phyloP scores from a whole-genome alignment of 2,329 filamentous ascomycete genomes.

The Hypomyces perniciosus region DNA sequence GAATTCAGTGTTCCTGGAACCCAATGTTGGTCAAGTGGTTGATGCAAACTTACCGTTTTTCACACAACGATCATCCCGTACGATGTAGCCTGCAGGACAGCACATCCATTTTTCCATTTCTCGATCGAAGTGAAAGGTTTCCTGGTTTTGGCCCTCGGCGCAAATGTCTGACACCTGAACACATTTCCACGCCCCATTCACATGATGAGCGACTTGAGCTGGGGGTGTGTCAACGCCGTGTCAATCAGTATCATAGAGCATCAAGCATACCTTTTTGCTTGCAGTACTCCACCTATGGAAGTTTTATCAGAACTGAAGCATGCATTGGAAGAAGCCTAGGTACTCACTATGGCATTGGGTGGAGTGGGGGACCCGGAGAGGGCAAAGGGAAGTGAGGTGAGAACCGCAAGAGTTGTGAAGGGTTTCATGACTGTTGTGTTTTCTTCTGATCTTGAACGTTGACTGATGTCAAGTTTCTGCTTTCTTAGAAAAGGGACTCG shows the following conservation, averaged over 20 bases:
- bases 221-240: background rate
- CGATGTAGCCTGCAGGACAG: background rate
- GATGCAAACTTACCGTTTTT: background rate
- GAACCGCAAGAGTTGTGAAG: background rate
- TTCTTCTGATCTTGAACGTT: no score
- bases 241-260: background rate
- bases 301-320: background rate
- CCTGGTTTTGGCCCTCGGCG: background rate
- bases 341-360: background rate
- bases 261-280: background rate
- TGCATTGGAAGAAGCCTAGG: background rate
- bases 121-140: background rate
- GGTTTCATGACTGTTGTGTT: background rate
- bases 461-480: no score
- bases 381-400: background rate
- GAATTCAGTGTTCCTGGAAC: background rate
- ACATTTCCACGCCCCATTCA: constrained; percentile 3
- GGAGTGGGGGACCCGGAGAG: background rate
- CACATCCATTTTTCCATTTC: constrained; percentile 2
- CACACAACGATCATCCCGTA: background rate
- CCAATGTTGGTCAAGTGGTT: no score
- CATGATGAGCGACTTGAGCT: constrained; percentile 4
- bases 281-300: background rate
- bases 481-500: no score
- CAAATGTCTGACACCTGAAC: background rate